Evolutionary conservation across 2,329 filamentous ascomycete species (phyloP).

Genomic region (Alternaria hordeiaustralica): DNA sequence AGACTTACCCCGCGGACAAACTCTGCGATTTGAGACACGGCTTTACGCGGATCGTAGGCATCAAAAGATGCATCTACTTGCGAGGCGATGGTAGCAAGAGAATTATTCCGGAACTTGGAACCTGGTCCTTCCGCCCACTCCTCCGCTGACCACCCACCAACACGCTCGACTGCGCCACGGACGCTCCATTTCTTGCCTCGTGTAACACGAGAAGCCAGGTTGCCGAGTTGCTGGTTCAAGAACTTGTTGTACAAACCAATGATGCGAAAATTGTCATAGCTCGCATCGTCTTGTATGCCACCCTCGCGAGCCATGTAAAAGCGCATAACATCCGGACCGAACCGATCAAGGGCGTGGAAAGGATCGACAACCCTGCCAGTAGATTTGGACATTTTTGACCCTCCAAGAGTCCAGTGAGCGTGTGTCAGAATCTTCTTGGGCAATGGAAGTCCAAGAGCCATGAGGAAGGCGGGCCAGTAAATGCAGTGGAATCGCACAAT

Average conservation of each 20-base stretch:
- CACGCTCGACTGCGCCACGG: constrained; percentile 60
- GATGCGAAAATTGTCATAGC: constrained; percentile 83
- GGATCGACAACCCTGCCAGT: constrained; percentile 95
- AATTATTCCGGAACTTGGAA: constrained; percentile 42
- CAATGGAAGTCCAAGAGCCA: constrained; percentile 81
- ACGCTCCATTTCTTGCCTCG: constrained; percentile 74
- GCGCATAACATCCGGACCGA: constrained; percentile 84
- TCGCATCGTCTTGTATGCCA: constrained; percentile 76
- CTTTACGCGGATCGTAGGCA: constrained; percentile 37
- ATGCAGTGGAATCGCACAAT: constrained; percentile 94
- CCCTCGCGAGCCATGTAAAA: constrained; percentile 88
- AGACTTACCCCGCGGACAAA: constrained; percentile 38
- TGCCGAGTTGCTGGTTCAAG: constrained; percentile 79
- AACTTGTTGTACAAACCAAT: constrained; percentile 79
- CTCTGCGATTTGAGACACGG: constrained; percentile 32
- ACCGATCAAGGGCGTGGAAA: constrained; percentile 87
- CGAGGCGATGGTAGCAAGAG: constrained; percentile 43
- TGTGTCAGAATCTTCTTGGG: constrained; percentile 85
- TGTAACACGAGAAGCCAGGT: constrained; percentile 75
- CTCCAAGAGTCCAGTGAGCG: constrained; percentile 92
- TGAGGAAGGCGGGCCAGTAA: constrained; percentile 96
- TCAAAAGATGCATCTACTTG: constrained; percentile 34
- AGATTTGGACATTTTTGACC: constrained; percentile 95
- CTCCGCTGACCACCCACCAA: constrained; percentile 33
- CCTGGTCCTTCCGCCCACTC: constrained; percentile 38